These are phyloP conservation scores for Sporisorium iseilematis-ciliati DNA, from an alignment of 1,284 basidiomycete species.

Conservation along the genomic window DNA sequence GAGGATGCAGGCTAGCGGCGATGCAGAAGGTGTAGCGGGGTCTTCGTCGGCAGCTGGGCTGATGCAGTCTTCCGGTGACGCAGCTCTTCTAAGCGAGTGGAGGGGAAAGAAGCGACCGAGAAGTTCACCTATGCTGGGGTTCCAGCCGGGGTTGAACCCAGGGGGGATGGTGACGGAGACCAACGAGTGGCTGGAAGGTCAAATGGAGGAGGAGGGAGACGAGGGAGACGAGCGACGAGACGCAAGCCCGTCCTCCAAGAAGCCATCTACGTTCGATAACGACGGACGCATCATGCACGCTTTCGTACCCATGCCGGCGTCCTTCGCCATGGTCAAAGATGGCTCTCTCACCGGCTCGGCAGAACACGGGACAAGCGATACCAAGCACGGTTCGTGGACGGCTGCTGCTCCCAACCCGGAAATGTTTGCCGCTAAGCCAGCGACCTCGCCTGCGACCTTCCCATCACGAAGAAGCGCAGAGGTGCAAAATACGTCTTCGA, in stretches of 20 bases:
- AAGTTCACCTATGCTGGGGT: conserved; percentile 25
- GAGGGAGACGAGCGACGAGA: conserved; percentile 10
- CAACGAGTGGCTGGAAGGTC: conserved; percentile 18
- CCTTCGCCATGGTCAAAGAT: conserved; percentile 28
- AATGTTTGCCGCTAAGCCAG: conserved; percentile 15
- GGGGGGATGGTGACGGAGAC: conserved; percentile 22
- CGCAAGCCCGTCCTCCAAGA: conserved; percentile 4
- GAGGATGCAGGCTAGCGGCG: neutral
- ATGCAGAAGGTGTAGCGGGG: neutral
- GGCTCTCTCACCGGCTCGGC: conserved; percentile 20
- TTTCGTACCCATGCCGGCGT: conserved; percentile 24
- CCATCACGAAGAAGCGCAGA: conserved; percentile 13
- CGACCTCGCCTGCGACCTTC: conserved; percentile 4
- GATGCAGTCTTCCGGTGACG: conserved; percentile 3
- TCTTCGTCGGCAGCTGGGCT: neutral
- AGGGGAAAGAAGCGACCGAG: conserved; percentile 34
- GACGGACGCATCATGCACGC: conserved; percentile 29
- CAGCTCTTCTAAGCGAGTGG: conserved; percentile 18
- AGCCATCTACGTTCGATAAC: conserved; percentile 14
- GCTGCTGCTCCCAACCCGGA: conserved; percentile 26
- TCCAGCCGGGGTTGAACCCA: conserved; percentile 10
- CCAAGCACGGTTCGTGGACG: conserved; percentile 37
- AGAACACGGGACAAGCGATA: conserved; percentile 32
- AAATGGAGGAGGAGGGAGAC: conserved; percentile 23
- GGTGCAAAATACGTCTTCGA: conserved; percentile 17